Evolutionary conservation across 139 green algal genomes (phyloP), one percentile per base, ranked within the genome.

Genomic region (Chlamydomonas sp.): DNA sequence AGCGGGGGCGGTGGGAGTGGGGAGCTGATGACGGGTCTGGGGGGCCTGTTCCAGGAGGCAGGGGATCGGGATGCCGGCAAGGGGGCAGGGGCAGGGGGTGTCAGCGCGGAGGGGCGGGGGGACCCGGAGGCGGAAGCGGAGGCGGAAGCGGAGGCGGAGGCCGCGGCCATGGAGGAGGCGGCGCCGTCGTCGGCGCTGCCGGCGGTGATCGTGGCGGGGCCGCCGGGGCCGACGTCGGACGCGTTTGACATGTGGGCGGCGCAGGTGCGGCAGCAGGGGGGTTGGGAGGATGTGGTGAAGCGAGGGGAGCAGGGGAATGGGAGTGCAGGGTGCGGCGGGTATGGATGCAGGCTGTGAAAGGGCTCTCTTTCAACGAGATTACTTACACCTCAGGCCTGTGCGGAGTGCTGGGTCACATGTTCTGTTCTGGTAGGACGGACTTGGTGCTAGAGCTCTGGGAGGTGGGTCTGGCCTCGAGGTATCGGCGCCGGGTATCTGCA

Each of bases 171-270:
- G 73, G 87, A 73, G 64, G 75, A 75, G 58, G 72, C 71, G 78
- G 72, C 77, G 78, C 17, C 71, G n/a, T 16, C 4, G 69, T 31
- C 79, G 63, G 72, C 79, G 16, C 31, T 78, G 63, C 71, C 71
- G 1, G 74, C 62, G 18, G 73, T 88, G 17, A 88, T 88, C 14
- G 3, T 79, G 17, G 3, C 57, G 14, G 57, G 10, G 57, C 57
- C 57, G 57, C 57, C 58, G 75, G 7, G 57, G n/a, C n/a, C n/a
- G n/a, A n/a, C n/a, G n/a, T 86, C 84, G 59, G 76, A 92, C 85
- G 92, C 94, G 8, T 93, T 96, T 77, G 83, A 95, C 84, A 95
- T 96, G 86, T 95, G 91, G 91, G 85, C 87, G 6, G 66, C 59
- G 4, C 87, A 93, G 80, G 76, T 71, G 49, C 16, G 31, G 63